Conservation (phyloP, 345 rosid genomes). For the Aquilaria sinensis region DNA sequence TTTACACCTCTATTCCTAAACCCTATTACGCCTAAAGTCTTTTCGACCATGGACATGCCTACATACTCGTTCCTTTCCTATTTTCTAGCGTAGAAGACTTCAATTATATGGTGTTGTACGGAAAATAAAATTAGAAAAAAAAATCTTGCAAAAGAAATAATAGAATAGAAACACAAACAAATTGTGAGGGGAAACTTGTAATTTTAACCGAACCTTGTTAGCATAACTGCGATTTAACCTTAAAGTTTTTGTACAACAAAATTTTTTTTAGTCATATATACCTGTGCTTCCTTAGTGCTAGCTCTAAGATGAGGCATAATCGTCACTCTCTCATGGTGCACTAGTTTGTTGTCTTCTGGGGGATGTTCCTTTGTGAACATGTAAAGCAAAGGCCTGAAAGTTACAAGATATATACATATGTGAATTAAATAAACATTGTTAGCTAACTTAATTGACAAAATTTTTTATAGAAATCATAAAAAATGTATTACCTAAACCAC, state of each 20-base stretch:
- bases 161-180: no score
- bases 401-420: no score
- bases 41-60: slow-evolving; percentile 73
- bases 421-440: no score
- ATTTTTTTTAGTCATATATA: background rate
- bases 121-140: no score
- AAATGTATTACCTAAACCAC: slow-evolving; percentile 52
- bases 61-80: slow-evolving; percentile 81
- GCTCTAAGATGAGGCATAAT: slow-evolving; percentile 93
- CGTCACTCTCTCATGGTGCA: slow-evolving; percentile 64
- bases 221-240: no score
- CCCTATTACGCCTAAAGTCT: slow-evolving; percentile 83
- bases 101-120: no score
- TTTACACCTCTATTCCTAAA: no score
- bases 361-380: slow-evolving; percentile 76
- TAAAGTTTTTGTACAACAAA: no score
- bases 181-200: no score
- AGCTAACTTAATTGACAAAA: no score
- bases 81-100: slow-evolving; percentile 34
- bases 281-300: slow-evolving; percentile 93
- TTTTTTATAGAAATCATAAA: background rate
- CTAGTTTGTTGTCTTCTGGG: slow-evolving; percentile 43
- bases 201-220: no score
- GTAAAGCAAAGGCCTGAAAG: slow-evolving; percentile 25
- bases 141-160: no score